These are phyloP conservation scores for Pyronema omphalodes DNA, from an alignment of 495 filamentous ascomycete genomes.

Conservation along the genomic window DNA sequence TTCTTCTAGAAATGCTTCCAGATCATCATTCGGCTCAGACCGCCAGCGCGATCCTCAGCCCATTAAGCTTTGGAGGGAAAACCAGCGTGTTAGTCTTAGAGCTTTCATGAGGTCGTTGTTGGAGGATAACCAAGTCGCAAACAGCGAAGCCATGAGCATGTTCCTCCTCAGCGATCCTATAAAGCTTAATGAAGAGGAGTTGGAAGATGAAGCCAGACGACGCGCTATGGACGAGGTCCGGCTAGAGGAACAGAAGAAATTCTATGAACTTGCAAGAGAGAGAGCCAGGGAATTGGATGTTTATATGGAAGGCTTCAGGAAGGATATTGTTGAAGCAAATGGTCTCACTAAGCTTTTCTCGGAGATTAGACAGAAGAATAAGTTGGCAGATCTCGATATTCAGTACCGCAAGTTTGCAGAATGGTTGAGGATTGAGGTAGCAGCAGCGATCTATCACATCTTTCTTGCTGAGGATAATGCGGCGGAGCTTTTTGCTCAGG, in stretches of 20 bases:
- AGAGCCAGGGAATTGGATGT: conserved; percentile 84
- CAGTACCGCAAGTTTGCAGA: conserved; percentile 98
- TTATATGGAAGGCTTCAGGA: conserved; percentile 80
- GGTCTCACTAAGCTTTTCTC: conserved; percentile 83
- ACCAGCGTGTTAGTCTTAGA: conserved; percentile 75
- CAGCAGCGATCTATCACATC: conserved; percentile 88
- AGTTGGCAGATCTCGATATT: conserved; percentile 67
- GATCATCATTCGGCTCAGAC: conserved; percentile 31
- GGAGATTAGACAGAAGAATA: conserved; percentile 75
- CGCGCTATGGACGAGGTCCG: conserved; percentile 74
- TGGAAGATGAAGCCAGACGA: conserved; percentile 54
- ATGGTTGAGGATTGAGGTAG: conserved; percentile 93
- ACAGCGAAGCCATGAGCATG: conserved; percentile 59
- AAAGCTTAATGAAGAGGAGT: conserved; percentile 59
- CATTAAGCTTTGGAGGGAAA: conserved; percentile 63
- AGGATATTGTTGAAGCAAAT: conserved; percentile 59
- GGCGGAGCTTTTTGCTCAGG: conserved; percentile 83
- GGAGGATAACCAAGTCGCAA: conserved; percentile 64
- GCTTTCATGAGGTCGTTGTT: conserved; percentile 73
- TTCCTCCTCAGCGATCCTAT: conserved; percentile 59
- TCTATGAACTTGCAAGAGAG: conserved; percentile 86
- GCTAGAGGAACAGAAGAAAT: conserved; percentile 76
- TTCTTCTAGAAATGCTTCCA: conserved; percentile 30
- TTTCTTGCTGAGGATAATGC: conserved; percentile 98
- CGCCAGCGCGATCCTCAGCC: conserved; percentile 6